These are phyloP conservation scores for Neurospora hispaniola DNA, from an alignment of 495 filamentous ascomycete genomes.

Conservation along the genomic window DNA sequence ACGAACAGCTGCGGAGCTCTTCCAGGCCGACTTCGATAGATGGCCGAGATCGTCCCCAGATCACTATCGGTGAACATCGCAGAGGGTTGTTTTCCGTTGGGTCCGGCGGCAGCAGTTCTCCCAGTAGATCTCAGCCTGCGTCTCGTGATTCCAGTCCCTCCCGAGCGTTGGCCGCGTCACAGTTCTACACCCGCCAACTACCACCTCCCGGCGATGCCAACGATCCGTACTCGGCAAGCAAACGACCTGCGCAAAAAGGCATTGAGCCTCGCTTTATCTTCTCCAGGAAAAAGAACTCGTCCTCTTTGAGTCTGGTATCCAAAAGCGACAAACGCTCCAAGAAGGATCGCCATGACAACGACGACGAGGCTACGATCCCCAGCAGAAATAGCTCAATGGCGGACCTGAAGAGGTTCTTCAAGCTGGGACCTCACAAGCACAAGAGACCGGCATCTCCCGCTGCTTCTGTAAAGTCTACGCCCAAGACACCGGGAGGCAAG, in stretches of 20 bases:
- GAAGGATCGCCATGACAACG: constrained; percentile 33
- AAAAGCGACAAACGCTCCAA: constrained; percentile 21
- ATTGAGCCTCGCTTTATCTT: constrained; percentile 87
- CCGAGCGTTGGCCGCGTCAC: constrained; percentile 44
- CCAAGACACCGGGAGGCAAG: constrained; percentile 44
- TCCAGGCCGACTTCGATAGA: constrained; percentile 33
- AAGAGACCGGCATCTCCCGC: constrained; percentile 49
- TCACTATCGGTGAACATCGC: constrained; percentile 37
- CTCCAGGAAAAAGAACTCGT: constrained; percentile 40
- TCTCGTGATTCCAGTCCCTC: constrained; percentile 56
- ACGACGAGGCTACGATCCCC: constrained; percentile 27
- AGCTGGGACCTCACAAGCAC: constrained; percentile 51
- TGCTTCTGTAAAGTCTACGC: constrained; percentile 39
- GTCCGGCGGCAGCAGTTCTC: constrained; percentile 36
- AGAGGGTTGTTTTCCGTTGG: constrained; percentile 65
- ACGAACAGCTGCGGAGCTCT: constrained; percentile 15
- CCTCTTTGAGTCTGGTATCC: constrained; percentile 32
- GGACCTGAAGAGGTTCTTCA: constrained; percentile 90
- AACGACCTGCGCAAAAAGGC: constrained; percentile 57
- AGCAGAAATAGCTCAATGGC: constrained; percentile 78
- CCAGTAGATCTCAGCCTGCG: constrained; percentile 52
- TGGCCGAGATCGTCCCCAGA: constrained; percentile 23
- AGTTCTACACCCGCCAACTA: constrained; percentile 54
- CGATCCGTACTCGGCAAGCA: constrained; percentile 80
- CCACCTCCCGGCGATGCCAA: constrained; percentile 73